Evolutionary conservation across 1,284 basidiomycete genomes (phyloP), one percentile per base, ranked within the genome.

Genomic region (Mycosarcoma maydis): DNA sequence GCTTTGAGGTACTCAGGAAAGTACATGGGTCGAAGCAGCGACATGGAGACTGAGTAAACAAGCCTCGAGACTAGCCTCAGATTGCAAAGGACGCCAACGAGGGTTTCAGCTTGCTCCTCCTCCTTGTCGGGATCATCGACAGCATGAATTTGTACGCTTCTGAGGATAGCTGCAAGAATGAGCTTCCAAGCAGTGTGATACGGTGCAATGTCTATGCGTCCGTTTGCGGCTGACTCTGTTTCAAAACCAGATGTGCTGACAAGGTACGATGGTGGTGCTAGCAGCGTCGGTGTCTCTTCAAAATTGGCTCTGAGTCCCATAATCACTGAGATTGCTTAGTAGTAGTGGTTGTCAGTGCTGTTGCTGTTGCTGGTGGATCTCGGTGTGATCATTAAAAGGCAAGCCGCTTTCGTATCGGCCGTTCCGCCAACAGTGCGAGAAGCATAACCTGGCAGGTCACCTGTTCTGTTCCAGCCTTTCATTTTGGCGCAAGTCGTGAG

Each of bases 231-330:
- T 16, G 29, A 1, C 8, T 37, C 27, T 13, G 5, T 7, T 1
- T 27, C 27, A 11, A 22, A 9, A 17, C 19, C 36, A 13, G 50
- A 29, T 3, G 58, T 61, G 53, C 65, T 68, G 17, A 57, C 58
- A n/a, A 53, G 33, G 24, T 68, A 68, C 1, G 65, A 61, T 6
- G 65, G 65, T 14, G 65, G 65, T 4, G 58, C 52, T 8, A 60
- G 26, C 32, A 60, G 57, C 29, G 46, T 46, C 5, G 64, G 64
- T 6, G 45, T 53, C 41, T 67, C 52, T 22, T 67, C 64, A 7
- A 67, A 67, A 55, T 67, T 67, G 24, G 47, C 43, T 19, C 56
- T 67, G 37, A 65, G 50, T 17, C 45, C 42, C 61, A 65, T 65
- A 13, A 6, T 48, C 11, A 24, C 11, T 7, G 16, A 10, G 4